These are phyloP conservation scores for Rhizopogon hawkerae DNA, from an alignment of 1,284 basidiomycete genomes.

Conservation along the genomic window DNA sequence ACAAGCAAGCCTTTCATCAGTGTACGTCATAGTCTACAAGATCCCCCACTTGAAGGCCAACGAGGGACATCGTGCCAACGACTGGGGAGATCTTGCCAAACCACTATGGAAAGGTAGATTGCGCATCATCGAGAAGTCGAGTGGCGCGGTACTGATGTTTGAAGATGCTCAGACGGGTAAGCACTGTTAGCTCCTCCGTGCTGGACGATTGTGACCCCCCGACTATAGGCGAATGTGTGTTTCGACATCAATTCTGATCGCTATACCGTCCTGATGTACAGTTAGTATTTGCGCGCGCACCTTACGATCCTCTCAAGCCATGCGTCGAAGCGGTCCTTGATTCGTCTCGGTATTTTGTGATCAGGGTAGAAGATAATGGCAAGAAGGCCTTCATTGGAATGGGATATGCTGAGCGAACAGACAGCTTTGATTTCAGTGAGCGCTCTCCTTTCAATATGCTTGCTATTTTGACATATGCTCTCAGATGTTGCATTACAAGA, in stretches of 20 bases:
- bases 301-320: constrained; percentile 77
- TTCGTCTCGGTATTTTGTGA: constrained; percentile 92
- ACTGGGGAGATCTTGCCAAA: constrained; percentile 75
- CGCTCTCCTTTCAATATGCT: constrained; percentile 9
- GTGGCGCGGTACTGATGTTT: constrained; percentile 54
- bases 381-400: constrained; percentile 89
- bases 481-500: constrained; percentile 91
- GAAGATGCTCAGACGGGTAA: constrained; percentile 72
- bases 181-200: constrained; percentile 7
- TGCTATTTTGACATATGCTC: constrained; percentile 7
- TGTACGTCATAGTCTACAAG: constrained; percentile 52
- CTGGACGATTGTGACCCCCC: constrained; percentile 5
- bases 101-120: constrained; percentile 90
- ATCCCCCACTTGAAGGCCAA: constrained; percentile 77
- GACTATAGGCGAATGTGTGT: constrained; percentile 52
- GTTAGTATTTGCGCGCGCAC: constrained; percentile 82
- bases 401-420: constrained; percentile 86
- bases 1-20: constrained; percentile 14
- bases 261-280: constrained; percentile 9
- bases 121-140: constrained; percentile 69
- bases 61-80: constrained; percentile 77
- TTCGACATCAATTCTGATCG: constrained; percentile 7
- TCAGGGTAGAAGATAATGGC: constrained; percentile 82
- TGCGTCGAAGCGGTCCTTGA: constrained; percentile 94
- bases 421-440: constrained; percentile 91